Percentiles rank a stretch among this genome's conserved stretches.
Evolutionary conservation across 768 basidiomycete species (phyloP).

Genomic region (Cubamyces lactineus): DNA sequence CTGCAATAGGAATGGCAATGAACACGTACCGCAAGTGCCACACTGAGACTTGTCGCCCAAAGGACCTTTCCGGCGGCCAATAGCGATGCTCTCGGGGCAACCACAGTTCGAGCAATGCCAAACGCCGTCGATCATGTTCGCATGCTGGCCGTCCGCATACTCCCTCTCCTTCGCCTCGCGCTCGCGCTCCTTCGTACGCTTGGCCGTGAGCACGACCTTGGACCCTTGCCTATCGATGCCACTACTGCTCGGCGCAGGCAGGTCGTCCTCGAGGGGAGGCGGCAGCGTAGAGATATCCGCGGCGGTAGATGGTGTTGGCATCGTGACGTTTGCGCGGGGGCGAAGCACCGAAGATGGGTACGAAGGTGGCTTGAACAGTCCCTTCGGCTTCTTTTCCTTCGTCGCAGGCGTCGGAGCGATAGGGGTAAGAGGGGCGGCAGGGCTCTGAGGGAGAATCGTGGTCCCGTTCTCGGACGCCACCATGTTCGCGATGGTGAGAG

Average conservation of each 20-base stretch:
- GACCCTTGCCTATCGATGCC: constrained; percentile 52
- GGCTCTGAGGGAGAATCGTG: constrained; percentile 45
- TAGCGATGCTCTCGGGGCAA: constrained; percentile 82
- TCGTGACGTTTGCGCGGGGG: constrained; percentile 60
- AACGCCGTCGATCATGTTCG: constrained; percentile 79
- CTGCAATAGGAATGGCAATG: background rate
- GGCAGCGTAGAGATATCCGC: constrained; percentile 60
- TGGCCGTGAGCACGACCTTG: constrained; percentile 53
- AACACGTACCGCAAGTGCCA: constrained; percentile 84
- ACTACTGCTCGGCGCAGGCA: constrained; percentile 44
- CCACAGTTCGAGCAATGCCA: constrained; percentile 98
- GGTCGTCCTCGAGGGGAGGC: constrained; percentile 64
- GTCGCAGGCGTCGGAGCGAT: constrained; percentile 42
- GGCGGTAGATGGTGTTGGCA: constrained; percentile 70
- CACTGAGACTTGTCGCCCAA: constrained; percentile 90
- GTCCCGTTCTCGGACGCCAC: constrained; percentile 90
- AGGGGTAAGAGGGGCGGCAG: constrained; percentile 46
- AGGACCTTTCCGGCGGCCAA: constrained; percentile 87
- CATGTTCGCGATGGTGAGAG: constrained; percentile 86
- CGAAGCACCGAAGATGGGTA: constrained; percentile 57
- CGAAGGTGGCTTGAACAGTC: constrained; percentile 73
- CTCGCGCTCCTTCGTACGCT: constrained; percentile 73
- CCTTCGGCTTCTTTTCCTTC: constrained; percentile 72
- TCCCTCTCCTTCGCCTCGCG: constrained; percentile 84
- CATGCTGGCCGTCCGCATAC: constrained; percentile 80